A percentile compares a stretch with the other conserved stretches of the same genome.
phyloP scores from a whole-genome alignment of 202 grass and related monocot species.

The Carex arenaria region DNA sequence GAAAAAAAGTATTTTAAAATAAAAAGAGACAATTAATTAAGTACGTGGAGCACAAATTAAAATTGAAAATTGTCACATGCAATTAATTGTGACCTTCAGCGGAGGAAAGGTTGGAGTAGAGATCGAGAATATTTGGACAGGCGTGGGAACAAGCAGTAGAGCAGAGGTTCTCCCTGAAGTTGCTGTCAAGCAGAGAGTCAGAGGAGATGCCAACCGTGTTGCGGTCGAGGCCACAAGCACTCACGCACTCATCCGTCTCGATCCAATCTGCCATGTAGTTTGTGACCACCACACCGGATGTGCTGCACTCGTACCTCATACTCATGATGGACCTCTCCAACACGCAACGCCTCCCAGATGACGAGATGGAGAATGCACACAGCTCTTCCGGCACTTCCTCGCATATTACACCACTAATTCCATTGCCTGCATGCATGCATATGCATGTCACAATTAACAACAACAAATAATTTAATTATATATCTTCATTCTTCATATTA shows the following conservation, averaged over 20 bases:
- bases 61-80: no score
- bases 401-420: constrained; percentile 29
- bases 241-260: constrained; percentile 51
- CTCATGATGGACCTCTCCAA: constrained; percentile 32
- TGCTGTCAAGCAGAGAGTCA: constrained; percentile 34
- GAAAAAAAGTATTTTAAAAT: background rate
- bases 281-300: constrained; percentile 33
- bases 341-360: constrained; percentile 40
- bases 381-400: constrained; percentile 58
- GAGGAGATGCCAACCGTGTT: constrained; percentile 44
- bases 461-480: no score
- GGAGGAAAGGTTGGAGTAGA: constrained; percentile 56
- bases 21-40: no score
- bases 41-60: background rate
- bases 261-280: constrained; percentile 37
- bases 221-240: constrained; percentile 46
- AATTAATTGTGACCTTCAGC: constrained; percentile 38
- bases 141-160: constrained; percentile 36
- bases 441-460: no score
- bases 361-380: constrained; percentile 64
- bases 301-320: constrained; percentile 40
- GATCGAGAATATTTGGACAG: constrained; percentile 61
- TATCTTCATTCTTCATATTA: no score
- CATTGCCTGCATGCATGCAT: background rate
- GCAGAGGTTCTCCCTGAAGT: constrained; percentile 41